Base-by-base conservation (phyloP, 257 asterid genomes). In the Lavandula angustifolia region DNA sequence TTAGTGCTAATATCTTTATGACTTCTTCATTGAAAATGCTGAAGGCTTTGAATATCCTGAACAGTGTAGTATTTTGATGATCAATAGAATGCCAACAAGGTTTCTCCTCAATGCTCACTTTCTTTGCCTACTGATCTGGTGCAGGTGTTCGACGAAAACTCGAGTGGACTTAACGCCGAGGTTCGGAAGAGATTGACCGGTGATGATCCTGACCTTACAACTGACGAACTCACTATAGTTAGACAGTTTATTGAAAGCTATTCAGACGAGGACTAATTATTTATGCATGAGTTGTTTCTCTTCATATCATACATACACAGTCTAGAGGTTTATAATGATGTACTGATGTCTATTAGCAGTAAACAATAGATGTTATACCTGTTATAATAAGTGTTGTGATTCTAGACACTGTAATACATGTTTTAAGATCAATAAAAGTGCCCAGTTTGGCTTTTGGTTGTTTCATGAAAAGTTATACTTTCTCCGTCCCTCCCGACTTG, bases 161-260 rank as follows among this genome's bases (percentile, higher is more conserved):
- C 91, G 5, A 71, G 69, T 53, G 80, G 83, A 78, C 62, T 34
- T 11, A 75, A 43, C 33, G 73, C 85, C 70, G 79, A 66, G 29
- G 73, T 82, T n/a, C 79, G 96, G 63, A 80, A 59, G 47, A 82
- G 95, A 81, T 40, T 92, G 70, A 58, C 71, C 2, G 73, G 85
- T 5, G 96, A 87, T 11, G 92, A 85, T 41, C 95, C 96, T 38
- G 51, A 71, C 56, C 95, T 89, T 65, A 78, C 95, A 1, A 64
- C 68, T 46, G 34, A 71, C 5, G 99, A 89, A 67, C 84, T 94
- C 41, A 50, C 74, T 64, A 53, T 49, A 49, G 82, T 89, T 29
- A 64, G 75, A 48, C 85, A 79, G 75, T 92, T 84, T 75, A 91
- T 92, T 33, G 82, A 87, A 52, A 78, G 82, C 73, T 81, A 34